Conservation (phyloP, 345 rosid species). For the Anacardium occidentale region DNA sequence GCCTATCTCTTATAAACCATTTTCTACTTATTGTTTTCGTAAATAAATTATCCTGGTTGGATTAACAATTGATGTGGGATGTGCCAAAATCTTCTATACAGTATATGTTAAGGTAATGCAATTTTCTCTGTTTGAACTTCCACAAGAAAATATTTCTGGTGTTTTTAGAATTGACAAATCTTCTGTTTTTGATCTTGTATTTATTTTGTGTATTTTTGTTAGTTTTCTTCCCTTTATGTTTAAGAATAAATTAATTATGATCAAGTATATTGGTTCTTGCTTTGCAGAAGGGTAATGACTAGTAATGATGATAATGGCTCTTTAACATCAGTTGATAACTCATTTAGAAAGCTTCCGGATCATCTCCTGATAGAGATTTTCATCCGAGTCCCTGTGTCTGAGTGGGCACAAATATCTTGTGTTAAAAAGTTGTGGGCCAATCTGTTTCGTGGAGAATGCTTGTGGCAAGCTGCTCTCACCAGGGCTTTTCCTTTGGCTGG, state of each 20-base stretch:
- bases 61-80: background rate
- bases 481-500: conserved; percentile 52
- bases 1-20: background rate
- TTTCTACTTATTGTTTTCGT: background rate
- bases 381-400: conserved; percentile 57
- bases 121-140: background rate
- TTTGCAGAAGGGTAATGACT: conserved; percentile 58
- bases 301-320: conserved; percentile 24
- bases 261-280: conserved; percentile 3
- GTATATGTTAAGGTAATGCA: background rate
- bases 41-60: background rate
- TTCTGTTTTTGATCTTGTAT: background rate
- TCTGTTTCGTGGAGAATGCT: conserved; percentile 66
- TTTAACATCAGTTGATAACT: conserved; percentile 29
- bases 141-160: background rate
- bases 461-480: conserved; percentile 61
- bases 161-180: background rate
- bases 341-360: conserved; percentile 65
- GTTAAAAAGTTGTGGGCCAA: conserved; percentile 77
- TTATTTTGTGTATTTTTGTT: background rate
- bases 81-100: background rate
- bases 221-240: background rate
- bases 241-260: background rate
- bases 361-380: conserved; percentile 81
- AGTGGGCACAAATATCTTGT: conserved; percentile 61